These are phyloP conservation scores for Diplodia mutila DNA, from an alignment of 2,329 filamentous ascomycete species.

Conservation along the genomic window DNA sequence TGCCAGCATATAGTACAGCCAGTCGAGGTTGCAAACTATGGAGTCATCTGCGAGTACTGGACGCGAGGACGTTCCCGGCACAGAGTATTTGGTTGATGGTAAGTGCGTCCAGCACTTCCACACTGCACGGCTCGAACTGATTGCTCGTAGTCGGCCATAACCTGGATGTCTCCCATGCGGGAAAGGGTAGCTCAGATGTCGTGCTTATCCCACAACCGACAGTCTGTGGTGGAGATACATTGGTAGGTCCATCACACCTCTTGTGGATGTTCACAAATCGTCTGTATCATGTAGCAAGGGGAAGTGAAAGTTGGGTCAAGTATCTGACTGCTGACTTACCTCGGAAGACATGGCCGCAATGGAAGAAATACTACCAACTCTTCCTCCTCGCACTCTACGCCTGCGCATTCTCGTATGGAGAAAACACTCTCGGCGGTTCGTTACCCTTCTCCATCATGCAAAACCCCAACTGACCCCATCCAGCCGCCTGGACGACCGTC, in stretches of 20 bases:
- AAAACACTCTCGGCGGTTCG: slow-evolving; percentile 44
- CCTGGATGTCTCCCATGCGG: slow-evolving; percentile 30
- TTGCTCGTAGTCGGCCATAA: neutral
- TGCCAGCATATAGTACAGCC: neutral
- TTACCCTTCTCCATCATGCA: neutral
- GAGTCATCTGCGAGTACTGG: neutral
- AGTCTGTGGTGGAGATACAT: slow-evolving; percentile 36
- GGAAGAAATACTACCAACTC: slow-evolving; percentile 47
- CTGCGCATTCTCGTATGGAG: slow-evolving; percentile 47
- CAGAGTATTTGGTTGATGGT: slow-evolving; percentile 40
- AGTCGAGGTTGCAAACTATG: neutral
- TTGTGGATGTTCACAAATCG: neutral
- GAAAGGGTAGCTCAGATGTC: slow-evolving; percentile 34
- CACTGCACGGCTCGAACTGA: neutral
- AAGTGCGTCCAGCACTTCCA: neutral
- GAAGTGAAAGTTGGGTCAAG: neutral
- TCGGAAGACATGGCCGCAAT: slow-evolving; percentile 37
- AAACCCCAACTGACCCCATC: neutral
- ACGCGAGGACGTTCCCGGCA: slow-evolving; percentile 37
- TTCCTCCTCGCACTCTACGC: slow-evolving; percentile 47
- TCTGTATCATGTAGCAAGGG: neutral
- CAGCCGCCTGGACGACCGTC: slow-evolving; percentile 48
- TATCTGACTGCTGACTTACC: neutral
- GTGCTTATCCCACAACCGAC: slow-evolving; percentile 41
- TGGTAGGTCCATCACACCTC: slow-evolving; percentile 27